These are phyloP conservation scores for Helotiales sp. DNA, from an alignment of 2,329 filamentous ascomycete species.

Conservation along the genomic window DNA sequence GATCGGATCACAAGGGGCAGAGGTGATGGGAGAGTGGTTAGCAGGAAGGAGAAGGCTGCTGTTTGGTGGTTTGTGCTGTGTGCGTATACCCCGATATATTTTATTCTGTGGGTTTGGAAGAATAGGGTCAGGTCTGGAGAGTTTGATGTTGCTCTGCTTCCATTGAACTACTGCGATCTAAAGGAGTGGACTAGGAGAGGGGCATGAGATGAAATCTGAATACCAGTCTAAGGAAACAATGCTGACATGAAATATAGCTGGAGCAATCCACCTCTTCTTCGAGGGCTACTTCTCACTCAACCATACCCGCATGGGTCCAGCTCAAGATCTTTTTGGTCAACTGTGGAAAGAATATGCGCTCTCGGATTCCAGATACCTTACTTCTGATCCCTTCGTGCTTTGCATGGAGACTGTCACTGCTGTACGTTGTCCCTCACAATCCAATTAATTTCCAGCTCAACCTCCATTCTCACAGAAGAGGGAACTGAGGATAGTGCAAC, in stretches of 20 bases:
- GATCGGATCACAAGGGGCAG: slow-evolving; percentile 54
- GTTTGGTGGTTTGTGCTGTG: slow-evolving; percentile 78
- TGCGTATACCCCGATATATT: slow-evolving; percentile 45
- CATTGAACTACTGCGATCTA: too few relatives aligned
- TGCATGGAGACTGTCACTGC: slow-evolving; percentile 57
- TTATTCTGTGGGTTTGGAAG: not conserved
- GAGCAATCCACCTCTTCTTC: slow-evolving; percentile 34
- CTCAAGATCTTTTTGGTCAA: slow-evolving; percentile 48
- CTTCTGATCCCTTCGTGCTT: slow-evolving; percentile 52
- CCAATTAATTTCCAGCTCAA: too few relatives aligned
- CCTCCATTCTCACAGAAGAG: not conserved
- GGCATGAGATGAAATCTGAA: not conserved
- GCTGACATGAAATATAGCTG: slow-evolving; percentile 24
- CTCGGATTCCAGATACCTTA: slow-evolving; percentile 57
- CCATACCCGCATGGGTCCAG: slow-evolving; percentile 41
- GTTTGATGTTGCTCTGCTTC: too few relatives aligned
- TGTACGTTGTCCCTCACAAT: slow-evolving; percentile 18
- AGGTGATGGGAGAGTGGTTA: too few relatives aligned
- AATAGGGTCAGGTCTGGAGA: not conserved
- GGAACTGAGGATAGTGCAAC: not conserved
- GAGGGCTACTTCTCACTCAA: slow-evolving; percentile 49
- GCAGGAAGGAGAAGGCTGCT: slow-evolving; percentile 54
- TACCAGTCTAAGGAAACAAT: slow-evolving; percentile 39
- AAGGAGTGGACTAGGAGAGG: not conserved
- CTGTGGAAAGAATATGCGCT: slow-evolving; percentile 60